Base-by-base conservation (phyloP, 2,329 filamentous ascomycete species). In the Fusarium virguliforme region DNA sequence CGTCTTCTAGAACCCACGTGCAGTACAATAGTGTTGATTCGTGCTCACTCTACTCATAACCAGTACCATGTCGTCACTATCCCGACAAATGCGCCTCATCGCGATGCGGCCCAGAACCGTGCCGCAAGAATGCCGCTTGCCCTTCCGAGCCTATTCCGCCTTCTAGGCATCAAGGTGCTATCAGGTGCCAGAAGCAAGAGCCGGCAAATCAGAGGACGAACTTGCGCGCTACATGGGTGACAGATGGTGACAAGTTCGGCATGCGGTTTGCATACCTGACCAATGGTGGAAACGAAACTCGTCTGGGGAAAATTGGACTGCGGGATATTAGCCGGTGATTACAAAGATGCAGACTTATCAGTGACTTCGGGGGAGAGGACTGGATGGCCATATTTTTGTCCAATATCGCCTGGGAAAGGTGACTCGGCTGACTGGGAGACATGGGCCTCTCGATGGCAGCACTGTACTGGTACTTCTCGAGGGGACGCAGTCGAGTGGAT, bases 241-340 rank as follows among this genome's bases (percentile, higher is more conserved):
- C 38, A 53, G 46, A 30, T 71, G 68, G 60, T 71, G 68, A 71
- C 68, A 30, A 71, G 48, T 46, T 22, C 26, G 15, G 38, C 40
- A 71, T 71, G 68, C 60, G 68, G 68, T n/a, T 48, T 9, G 18
- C 28, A 37, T 9, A 32, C 28, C 18, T 32, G 46, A 18, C 68
- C 54, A 71, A 71, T 69, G 34, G 34, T 28, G 34, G 38, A 32
- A 37, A 41, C 30, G 43, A 34, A 35, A 58, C 6, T 34, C 62
- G 18, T 56, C 57, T 53, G 56, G 64, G 68, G 64, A 71, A 55
- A 70, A 46, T 62, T 13, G 18, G 32, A 32, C 15, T 40, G 35
- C 50, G 38, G 55, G 38, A 40, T 48, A 59, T 72, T 69, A 71
- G 37, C 65, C 68, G 68, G 68, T 18, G 50, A 63, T 50, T 48